These are phyloP conservation scores for Beta lomatogona DNA, from an alignment of 179 eudicot species.

Conservation along the genomic window DNA sequence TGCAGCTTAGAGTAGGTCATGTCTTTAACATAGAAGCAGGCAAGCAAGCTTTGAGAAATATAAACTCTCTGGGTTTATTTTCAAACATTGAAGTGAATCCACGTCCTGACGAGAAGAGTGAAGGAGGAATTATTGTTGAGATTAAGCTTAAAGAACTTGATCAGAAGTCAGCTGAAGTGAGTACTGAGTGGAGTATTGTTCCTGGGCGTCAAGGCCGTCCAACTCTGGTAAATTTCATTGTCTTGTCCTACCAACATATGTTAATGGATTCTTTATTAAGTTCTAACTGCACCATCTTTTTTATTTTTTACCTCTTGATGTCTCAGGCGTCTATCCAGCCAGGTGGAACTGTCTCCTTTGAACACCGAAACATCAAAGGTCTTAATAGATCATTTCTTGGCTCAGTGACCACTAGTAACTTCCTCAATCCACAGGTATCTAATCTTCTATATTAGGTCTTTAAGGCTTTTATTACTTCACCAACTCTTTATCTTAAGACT, in stretches of 20 bases:
- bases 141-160: constrained; percentile 96
- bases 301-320: background rate
- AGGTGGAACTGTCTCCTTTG: constrained; percentile 93
- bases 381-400: constrained; percentile 90
- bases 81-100: constrained; percentile 98
- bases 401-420: constrained; percentile 91
- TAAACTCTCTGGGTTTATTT: constrained; percentile 83
- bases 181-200: constrained; percentile 96
- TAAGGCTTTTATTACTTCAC: background rate
- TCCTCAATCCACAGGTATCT: constrained; percentile 89
- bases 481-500: constrained; percentile 2
- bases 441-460: background rate
- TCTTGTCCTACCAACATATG: background rate
- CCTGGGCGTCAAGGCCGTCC: constrained; percentile 96
- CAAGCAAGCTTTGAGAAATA: constrained; percentile 90
- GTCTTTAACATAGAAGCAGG: constrained; percentile 95
- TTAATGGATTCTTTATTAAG: background rate
- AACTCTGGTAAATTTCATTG: constrained; percentile 60
- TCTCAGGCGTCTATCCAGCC: constrained; percentile 93
- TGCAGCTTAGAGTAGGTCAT: constrained; percentile 84
- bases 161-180: constrained; percentile 93
- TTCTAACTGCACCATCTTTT: background rate
- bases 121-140: constrained; percentile 96
- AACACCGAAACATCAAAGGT: constrained; percentile 87
- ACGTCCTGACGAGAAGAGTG: constrained; percentile 89